Evolutionary conservation across 192 early-diverging fungal species (phyloP), one percentile per base, ranked within the genome.

Genomic region (Coemansia sp.): DNA sequence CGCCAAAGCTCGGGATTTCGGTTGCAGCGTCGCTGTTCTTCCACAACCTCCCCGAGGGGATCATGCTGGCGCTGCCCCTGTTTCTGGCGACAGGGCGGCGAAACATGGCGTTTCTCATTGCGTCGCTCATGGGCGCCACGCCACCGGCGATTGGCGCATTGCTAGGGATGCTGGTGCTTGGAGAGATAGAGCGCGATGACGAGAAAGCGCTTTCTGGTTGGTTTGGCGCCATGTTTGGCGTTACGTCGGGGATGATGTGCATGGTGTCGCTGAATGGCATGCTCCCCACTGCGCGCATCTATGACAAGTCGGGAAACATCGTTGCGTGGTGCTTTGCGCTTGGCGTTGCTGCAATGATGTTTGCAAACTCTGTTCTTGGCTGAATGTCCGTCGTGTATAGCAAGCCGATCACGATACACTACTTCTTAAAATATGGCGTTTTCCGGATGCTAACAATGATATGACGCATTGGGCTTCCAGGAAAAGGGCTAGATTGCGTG

Each of bases 21-120:
- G 68, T 82, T 38, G 67, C 71, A 4, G 64, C 65, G 7, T 72
- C 80, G 17, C 65, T 82, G 37, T 68, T 73, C 20, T 67, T 77
- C 44, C 80, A 82, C 63, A 82, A 82, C 54, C 61, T 82, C 25
- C 80, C 80, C 4, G 80, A 82, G 41, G 80, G 80, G 20, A 50
- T 82, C 53, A 82, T 70, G 64, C 66, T 82, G 17, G 80, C 75
- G 7, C 36, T 82, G 61, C 74, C 80, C 11, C 61, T 82, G 19
- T 82, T 66, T 28, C 45, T 77, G 53, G 66, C 74, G 6, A 74
- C 75, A 2, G 61, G 71, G 28, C 50, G 59, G 52, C 64, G 72
- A 14, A 52, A 53, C 50, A 34, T 64, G 65, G 68, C 74, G 7
- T 79, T 79, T 29, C 10, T 61, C 17, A 37, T 70, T 38, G 44